Base-by-base conservation (phyloP, 495 filamentous ascomycete species). In the Evernia prunastri region DNA sequence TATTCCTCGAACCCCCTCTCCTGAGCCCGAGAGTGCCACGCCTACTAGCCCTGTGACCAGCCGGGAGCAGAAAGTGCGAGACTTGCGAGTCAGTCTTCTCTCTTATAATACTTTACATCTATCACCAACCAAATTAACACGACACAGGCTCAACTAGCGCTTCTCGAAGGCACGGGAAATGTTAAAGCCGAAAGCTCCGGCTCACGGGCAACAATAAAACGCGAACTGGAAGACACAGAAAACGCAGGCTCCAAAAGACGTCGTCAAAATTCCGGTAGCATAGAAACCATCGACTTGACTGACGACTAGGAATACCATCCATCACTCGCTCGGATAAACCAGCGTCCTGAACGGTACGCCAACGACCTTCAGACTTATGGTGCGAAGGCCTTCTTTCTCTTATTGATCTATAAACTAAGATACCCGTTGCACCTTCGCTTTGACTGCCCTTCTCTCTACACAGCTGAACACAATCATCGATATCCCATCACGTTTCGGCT, bases 1-100 rank as follows among this genome's bases (percentile, higher is more conserved):
- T 35, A 70, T 72, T 23, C 70, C 70, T 27, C 63, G 63, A 42
- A 47, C 60, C 36, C 68, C 70, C 5, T 66, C 68, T 13, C 69
- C 69, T 20, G 57, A 58, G 13, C 58, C 58, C 17, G 20, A 35
- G 4, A 35, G 29, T 6, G 31, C 20, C 15, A 13, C 51, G 10
- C 20, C 53, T 1, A 63, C 17, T 12, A 29, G 18, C 11, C 23
- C 7, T 23, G 35, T 23, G 18, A 12, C 29, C 3, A 17, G 18
- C 8, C 62, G 56, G 12, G 62, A 64, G 18, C 56, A 67, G 42
- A 56, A 63, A 40, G 10, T 63, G 20, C 53, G 56, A 35, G 36
- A 25, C 1, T 13, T 63, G 45, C 60, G 65, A 49, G 65, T 67
- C 4, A 11, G 60, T 60, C 18, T 9, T 25, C 0, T 5, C 18